Percentiles rank a stretch among this genome's conserved stretches.
Conservation (phyloP, 2,329 filamentous ascomycete species). For the Aspergillus thermomutatus region DNA sequence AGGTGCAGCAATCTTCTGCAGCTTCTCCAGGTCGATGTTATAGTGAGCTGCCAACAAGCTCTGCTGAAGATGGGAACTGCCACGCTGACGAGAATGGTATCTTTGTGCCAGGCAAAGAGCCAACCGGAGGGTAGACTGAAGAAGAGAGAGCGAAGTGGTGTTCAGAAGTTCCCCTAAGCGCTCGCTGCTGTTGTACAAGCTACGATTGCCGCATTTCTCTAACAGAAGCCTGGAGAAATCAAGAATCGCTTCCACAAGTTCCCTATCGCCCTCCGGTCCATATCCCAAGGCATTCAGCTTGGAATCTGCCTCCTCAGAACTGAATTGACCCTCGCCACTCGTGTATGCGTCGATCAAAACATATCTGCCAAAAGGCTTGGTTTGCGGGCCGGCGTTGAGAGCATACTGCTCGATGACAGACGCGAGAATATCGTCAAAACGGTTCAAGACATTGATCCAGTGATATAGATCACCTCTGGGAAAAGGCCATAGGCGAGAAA, state of each 20-base stretch:
- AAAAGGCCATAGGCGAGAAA: constrained; percentile 90
- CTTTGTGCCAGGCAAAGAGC: constrained; percentile 84
- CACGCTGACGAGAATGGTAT: constrained; percentile 84
- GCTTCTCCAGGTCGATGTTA: constrained; percentile 67
- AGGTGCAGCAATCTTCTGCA: constrained; percentile 78
- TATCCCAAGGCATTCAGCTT: constrained; percentile 62
- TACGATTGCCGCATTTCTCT: constrained; percentile 94
- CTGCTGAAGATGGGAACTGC: constrained; percentile 64
- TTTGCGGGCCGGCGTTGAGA: constrained; percentile 76
- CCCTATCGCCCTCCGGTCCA: constrained; percentile 70
- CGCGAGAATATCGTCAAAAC: constrained; percentile 86
- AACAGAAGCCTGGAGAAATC: constrained; percentile 83
- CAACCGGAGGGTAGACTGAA: constrained; percentile 75
- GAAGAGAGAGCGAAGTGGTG: constrained; percentile 74
- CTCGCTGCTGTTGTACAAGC: constrained; percentile 89
- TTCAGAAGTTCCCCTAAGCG: constrained; percentile 87
- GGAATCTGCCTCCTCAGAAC: constrained; percentile 51
- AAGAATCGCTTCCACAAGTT: constrained; percentile 75
- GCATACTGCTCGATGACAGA: constrained; percentile 76
- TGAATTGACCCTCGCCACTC: constrained; percentile 58
- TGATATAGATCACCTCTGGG: constrained; percentile 94
- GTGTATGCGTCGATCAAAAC: constrained; percentile 43
- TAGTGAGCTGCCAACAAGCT: constrained; percentile 81
- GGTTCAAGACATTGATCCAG: constrained; percentile 92
- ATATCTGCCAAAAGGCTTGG: constrained; percentile 61